Conservation (phyloP, 1,284 basidiomycete species). For the Leccinum solheimii region DNA sequence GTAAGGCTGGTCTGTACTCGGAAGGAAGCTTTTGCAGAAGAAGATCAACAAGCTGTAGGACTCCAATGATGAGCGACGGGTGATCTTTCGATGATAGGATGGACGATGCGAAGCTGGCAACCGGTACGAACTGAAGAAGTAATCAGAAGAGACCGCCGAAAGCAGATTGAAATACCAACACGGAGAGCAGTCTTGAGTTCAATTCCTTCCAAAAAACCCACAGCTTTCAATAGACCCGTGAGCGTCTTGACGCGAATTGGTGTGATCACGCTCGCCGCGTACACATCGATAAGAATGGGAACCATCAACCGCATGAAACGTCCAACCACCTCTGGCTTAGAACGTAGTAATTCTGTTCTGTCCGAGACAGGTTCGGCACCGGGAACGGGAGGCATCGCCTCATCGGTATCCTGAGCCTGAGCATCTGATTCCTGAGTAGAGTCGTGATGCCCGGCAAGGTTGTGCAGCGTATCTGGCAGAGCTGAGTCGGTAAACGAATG, state of each 20-base stretch:
- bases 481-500: conserved; percentile 32
- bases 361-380: conserved; percentile 46
- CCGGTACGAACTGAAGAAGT: conserved; percentile 70
- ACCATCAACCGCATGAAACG: conserved; percentile 85
- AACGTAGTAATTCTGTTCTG: conserved; percentile 71
- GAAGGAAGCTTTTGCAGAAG: conserved; percentile 79
- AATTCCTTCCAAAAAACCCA: conserved; percentile 80
- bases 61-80: conserved; percentile 79
- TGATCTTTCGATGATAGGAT: conserved; percentile 91
- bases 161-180: conserved; percentile 42
- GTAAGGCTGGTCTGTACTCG: conserved; percentile 84
- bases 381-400: conserved; percentile 25
- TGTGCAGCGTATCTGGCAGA: conserved; percentile 22
- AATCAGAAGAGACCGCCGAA: conserved; percentile 8
- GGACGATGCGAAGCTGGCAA: conserved; percentile 90
- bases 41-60: conserved; percentile 88
- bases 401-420: conserved; percentile 39
- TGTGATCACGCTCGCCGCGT: conserved; percentile 88
- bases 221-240: conserved; percentile 83
- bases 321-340: conserved; percentile 73
- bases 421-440: conserved; percentile 35
- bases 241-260: conserved; percentile 86
- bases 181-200: conserved; percentile 74
- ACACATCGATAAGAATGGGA: conserved; percentile 92
- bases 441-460: conserved; percentile 24